Evolutionary conservation across 2,329 filamentous ascomycete species (phyloP), one percentile per base, ranked within the genome.

Genomic region (Thielaviopsis musarum): DNA sequence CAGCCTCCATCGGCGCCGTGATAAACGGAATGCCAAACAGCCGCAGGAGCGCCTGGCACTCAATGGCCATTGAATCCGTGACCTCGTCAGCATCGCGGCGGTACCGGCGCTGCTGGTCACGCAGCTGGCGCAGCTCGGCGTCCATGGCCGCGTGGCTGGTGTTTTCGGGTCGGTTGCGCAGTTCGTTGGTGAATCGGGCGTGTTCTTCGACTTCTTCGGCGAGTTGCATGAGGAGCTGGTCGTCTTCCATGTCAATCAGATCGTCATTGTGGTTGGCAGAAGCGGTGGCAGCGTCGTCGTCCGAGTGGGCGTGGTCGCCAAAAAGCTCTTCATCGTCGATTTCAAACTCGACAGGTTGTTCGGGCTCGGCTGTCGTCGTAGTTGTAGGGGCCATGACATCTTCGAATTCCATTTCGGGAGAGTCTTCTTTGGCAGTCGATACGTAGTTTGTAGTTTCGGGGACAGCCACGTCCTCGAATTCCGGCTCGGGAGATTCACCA

Each of bases 1-100:
- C 93, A 0, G 93, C 93, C 77, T 98, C 93, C 93, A 97, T 97
- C 0, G 94, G 94, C 0, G 93, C 93, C 0, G 91, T 98, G 65
- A 98, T 85, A 68, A 98, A 98, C 0, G 93, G 93, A 12, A 98
- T 81, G 0, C 93, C 93, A 69, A 98, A 98, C 9, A 96, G 80
- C 5, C 83, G 80, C 21, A 98, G 80, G 0, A 98, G 79, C 53
- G 93, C 85, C 69, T 98, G 93, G 64, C 93, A 97, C 71, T 98
- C 94, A 0, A 85, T 82, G 49, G 97, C 83, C 93, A 98, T 98
- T 64, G 91, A 85, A 64, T 95, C 88, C 0, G 91, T 95, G 3
- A 98, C 91, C 70, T 98, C 93, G 66, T 98, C 94, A 0, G 94
- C 91, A 68, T 98, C 93, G 66, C 93, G 82, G 1, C 90, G 85